Base-by-base conservation (phyloP, 805 yeast genomes). In the Metschnikowia sp. region DNA sequence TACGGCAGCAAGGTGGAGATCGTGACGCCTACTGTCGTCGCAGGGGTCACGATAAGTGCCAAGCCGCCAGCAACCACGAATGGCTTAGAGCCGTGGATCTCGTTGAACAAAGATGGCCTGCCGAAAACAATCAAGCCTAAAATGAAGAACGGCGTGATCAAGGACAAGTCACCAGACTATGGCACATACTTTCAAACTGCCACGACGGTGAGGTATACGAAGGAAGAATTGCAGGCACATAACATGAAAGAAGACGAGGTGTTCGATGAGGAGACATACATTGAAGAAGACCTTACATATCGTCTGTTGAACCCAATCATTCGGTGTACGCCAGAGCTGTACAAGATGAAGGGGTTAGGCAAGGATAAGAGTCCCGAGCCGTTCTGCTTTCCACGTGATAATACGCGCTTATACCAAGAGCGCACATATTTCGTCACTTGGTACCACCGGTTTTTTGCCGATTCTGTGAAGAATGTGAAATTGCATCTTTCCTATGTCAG, bases 111-210 rank as follows among this genome's bases (percentile, higher is more conserved):
- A 52, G 80, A 84, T 51, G 97, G 96, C 13, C 64, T 75, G 9
- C 96, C 96, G 45, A 83, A 84, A 62, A 88, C 96, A 0, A 79
- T 89, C 41, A 74, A 69, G 36, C 97, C 97, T 3, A 77, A 87
- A 59, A 59, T 82, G 59, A 88, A 88, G 56, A 81, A 84, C 55
- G 96, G 96, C 10, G 68, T 66, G 43, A 82, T 85, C 31, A 78
- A 80, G 54, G 78, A 86, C 42, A 82, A 79, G 6, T 70, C 74
- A 12, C 96, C 96, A 11, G 82, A 81, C 43, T 85, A 86, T 56
- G 79, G 83, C 6, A 87, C 92, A 1, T 87, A 81, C 66, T 89
- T 88, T 70, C 80, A 87, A 58, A 81, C 88, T 2, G 83, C 84
- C 0, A 74, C 82, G 4, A 83, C 89, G 0, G 62, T 74, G 10